Percentiles rank a stretch among this genome's conserved stretches.
phyloP scores from a whole-genome alignment of 306 rosid genomes.

The Cicer chorassanicum region DNA sequence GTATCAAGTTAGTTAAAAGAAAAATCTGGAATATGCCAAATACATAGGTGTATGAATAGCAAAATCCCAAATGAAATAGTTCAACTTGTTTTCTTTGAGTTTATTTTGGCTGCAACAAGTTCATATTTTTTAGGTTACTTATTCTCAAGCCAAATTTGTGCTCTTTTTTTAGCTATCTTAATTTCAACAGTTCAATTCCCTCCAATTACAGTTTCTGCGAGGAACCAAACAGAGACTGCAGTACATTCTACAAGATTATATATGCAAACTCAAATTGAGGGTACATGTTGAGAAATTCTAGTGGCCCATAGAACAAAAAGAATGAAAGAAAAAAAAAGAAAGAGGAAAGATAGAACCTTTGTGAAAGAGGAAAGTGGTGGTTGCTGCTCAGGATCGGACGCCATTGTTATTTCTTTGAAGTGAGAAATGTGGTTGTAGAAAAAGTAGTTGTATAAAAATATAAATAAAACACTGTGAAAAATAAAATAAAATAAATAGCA shows the following conservation, averaged over 20 bases:
- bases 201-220: conserved; percentile 11
- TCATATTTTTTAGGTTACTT: conserved; percentile 33
- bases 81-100: conserved; percentile 15
- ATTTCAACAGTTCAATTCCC: conserved; percentile 16
- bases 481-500: neutral
- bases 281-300: neutral
- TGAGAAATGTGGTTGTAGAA: neutral
- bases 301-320: neutral
- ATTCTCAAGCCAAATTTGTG: conserved; percentile 1
- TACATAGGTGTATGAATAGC: neutral
- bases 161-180: neutral
- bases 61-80: conserved; percentile 26
- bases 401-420: conserved; percentile 48
- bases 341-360: conserved; percentile 47
- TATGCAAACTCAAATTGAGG: neutral
- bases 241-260: neutral
- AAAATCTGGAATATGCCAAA: neutral
- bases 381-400: conserved; percentile 62
- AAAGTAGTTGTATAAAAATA: neutral
- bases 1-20: neutral
- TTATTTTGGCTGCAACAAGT: conserved; percentile 21
- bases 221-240: conserved; percentile 2
- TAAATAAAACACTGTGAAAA: neutral
- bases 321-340: neutral
- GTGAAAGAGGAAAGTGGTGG: conserved; percentile 43